These are phyloP conservation scores for Puccinia horiana DNA, from an alignment of 1,284 basidiomycete species.

Conservation along the genomic window DNA sequence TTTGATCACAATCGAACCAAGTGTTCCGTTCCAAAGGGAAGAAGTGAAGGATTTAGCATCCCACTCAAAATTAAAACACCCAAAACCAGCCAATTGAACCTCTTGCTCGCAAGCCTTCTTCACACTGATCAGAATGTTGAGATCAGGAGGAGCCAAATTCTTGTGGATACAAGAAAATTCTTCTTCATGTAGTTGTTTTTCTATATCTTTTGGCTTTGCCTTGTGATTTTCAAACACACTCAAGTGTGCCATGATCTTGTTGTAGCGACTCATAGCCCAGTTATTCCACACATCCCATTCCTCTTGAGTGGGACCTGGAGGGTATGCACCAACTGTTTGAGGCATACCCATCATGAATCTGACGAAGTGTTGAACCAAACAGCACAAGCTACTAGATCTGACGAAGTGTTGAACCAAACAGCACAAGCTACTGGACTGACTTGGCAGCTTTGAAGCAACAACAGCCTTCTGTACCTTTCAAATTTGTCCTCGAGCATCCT, in stretches of 20 bases:
- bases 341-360: constrained; percentile 12
- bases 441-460: neutral
- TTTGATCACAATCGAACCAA: neutral
- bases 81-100: neutral
- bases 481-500: neutral
- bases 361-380: too few relatives aligned
- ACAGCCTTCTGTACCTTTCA: neutral
- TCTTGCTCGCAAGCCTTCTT: constrained; percentile 3
- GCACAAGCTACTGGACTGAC: neutral
- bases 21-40: neutral
- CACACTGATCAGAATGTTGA: neutral
- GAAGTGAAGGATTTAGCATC: neutral
- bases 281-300: neutral
- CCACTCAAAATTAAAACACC: neutral
- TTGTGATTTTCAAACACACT: neutral
- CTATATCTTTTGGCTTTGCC: neutral
- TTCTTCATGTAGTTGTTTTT: neutral
- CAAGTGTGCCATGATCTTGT: neutral
- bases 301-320: neutral
- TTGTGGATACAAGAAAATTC: neutral
- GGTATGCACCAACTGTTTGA: constrained; percentile 31
- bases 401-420: neutral
- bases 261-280: neutral
- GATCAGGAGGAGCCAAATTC: neutral
- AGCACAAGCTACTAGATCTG: too few relatives aligned